Evolutionary conservation across 78 protist genomes (phyloP), one percentile per base, ranked within the genome.

Genomic region (Isochrysis galbana): DNA sequence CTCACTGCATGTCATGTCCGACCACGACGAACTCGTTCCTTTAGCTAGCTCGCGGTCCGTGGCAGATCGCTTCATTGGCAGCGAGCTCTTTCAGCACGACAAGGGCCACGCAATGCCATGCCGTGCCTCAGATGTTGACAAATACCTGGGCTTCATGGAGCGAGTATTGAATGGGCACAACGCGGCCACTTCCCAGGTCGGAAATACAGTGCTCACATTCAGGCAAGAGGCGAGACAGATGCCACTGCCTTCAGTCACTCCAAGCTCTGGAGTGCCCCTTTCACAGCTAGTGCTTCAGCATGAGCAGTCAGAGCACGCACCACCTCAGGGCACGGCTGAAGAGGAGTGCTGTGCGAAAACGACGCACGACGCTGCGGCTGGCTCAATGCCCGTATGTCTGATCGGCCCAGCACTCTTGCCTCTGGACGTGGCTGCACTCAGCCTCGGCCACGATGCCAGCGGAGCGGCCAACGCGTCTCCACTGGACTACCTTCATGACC

Each of bases 61-160:
- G 78, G 44, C 44, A 42, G 34, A 4, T 47, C n/a, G 36, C 39
- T 48, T 48, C 91, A 26, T 38, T 45, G 91, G 34, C 21, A 39
- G 45, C 26, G 23, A 47, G 91, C 23, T 32, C 32, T 69, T 55
- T 55, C 26, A 2, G 5, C 91, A 87, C 45, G 38, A 47, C 36
- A 41, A 87, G 36, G 38, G 70, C 21, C 91, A 87, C 77, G 77
- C 51, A 23, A 32, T 87, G 44, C 91, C 91, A 7, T 55, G 78
- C 91, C 11, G 51, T n/a, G 77, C 91, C 32, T 5, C 25, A 2
- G 91, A 87, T 34, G 80, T 87, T 14, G 70, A 51, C 45, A 48
- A 3, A 34, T 54, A 26, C 51, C 34, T 41, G 78, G 25, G 36
- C 29, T 87, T 87, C 70, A 25, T 86, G 32, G 32, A 5, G 74